Evolutionary conservation across 345 rosid genomes (phyloP).

Genomic region (Euclidium syriacum): DNA sequence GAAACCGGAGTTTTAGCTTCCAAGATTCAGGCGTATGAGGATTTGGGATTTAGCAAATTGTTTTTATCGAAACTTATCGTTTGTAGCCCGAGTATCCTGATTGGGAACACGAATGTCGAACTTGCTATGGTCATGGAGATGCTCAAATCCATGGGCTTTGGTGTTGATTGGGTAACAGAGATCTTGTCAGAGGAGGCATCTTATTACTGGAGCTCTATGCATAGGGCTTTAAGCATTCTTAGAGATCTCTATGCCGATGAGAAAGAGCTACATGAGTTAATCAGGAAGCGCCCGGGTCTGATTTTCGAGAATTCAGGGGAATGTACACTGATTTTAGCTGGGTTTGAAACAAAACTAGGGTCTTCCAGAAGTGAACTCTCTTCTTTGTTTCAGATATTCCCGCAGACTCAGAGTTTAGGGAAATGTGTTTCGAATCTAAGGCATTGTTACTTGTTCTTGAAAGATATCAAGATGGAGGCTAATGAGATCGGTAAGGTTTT

Average conservation of each 20-base stretch:
- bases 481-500: constrained; percentile 47
- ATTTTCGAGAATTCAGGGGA: constrained; percentile 54
- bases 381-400: constrained; percentile 48
- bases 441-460: constrained; percentile 42
- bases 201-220: constrained; percentile 57
- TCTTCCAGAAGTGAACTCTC: constrained; percentile 36
- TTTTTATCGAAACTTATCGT: constrained; percentile 40
- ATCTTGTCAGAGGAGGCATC: constrained; percentile 34
- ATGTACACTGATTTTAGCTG: constrained; percentile 39
- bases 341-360: constrained; percentile 57
- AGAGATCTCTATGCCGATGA: constrained; percentile 28
- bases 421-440: constrained; percentile 53
- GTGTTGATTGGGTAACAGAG: constrained; percentile 46
- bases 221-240: constrained; percentile 39
- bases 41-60: constrained; percentile 49
- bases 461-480: constrained; percentile 54
- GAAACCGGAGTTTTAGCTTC: constrained; percentile 46
- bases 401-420: constrained; percentile 40
- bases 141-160: constrained; percentile 46
- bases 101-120: constrained; percentile 44
- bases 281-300: constrained; percentile 50
- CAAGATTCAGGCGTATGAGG: constrained; percentile 61
- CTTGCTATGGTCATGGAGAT: constrained; percentile 42
- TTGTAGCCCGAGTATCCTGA: constrained; percentile 47
- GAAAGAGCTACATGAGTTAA: constrained; percentile 42